Evolutionary conservation across 768 basidiomycete genomes (phyloP).

Genomic region (Glaciozyma antarctica): DNA sequence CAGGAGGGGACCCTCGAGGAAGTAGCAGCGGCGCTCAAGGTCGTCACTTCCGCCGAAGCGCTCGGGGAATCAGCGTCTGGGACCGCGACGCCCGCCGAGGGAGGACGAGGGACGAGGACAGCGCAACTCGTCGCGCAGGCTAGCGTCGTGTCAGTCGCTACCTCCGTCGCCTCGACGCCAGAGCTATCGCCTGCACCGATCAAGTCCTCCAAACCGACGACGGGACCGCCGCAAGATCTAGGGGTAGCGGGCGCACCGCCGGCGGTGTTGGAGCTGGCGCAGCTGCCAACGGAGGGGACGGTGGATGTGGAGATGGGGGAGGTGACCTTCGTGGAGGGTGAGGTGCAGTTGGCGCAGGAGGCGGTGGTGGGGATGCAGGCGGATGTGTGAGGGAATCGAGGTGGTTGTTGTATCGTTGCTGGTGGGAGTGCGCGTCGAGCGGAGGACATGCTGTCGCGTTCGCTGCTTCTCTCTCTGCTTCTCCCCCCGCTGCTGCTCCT

Average conservation of each 20-base stretch:
- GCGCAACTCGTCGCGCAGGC: background rate
- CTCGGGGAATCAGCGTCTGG: background rate
- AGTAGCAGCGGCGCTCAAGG: constrained; percentile 21
- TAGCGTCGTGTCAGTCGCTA: background rate
- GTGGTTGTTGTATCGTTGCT: too few species aligned
- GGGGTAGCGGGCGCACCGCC: background rate
- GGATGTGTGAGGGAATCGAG: too few species aligned
- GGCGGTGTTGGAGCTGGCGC: constrained; percentile 14
- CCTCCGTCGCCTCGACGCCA: background rate
- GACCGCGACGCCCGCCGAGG: background rate
- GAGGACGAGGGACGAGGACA: too few species aligned
- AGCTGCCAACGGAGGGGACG: background rate
- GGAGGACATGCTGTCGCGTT: too few species aligned
- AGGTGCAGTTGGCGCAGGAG: background rate
- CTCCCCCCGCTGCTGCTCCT: background rate
- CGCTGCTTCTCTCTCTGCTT: background rate
- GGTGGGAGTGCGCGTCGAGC: too few species aligned
- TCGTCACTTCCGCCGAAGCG: constrained; percentile 12
- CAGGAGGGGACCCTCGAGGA: constrained; percentile 22
- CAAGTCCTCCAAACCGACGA: constrained; percentile 1
- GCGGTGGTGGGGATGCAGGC: background rate
- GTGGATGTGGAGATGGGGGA: constrained; percentile 8
- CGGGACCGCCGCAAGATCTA: background rate
- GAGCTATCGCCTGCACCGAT: background rate
- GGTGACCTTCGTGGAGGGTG: constrained; percentile 3